Evolutionary conservation across 2,329 filamentous ascomycete species (phyloP), one percentile per base, ranked within the genome.

Genomic region (Zopfia rhizophila): DNA sequence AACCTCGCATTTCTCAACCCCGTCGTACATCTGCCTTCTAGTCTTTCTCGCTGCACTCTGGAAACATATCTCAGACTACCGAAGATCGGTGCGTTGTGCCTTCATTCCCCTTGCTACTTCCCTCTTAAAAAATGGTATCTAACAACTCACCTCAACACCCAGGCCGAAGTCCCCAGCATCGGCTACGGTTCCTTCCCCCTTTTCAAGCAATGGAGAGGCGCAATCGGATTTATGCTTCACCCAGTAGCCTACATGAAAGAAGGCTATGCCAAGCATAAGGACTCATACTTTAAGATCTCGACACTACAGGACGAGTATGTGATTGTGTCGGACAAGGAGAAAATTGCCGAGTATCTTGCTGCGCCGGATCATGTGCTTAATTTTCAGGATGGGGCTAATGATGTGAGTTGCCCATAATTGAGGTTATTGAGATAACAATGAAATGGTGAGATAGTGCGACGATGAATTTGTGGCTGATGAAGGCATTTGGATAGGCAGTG

Each of bases 291-390:
- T 19, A n/a, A 21, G n/a, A 37, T 44, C n/a, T n/a, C 40, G 14
- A 36, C 40, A 3, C 22, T 44, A 4, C 24, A 25, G 21, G 40
- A 36, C 22, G 40, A 44, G 24, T 37, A 27, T 23, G 5, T 44
- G 25, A 7, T 44, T 11, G 31, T 44, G 11, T 16, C 40, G n/a
- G 32, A 36, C 5, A 44, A 37, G 22, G 30, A 44, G 5, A 44
- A 44, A 22, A 21, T 37, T 24, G 24, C 19, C 12, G 30, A 44
- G 23, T 44, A 44, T 17, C 22, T 44, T 13, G 14, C 11, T 18
- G 40, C 40, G 13, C 40, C 40, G 13, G 40, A 44, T 22, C 7
- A 11, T 10, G 31, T 44, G 12, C 23, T 44, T n/a, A 44, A 29
- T 17, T 2, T 22, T 18, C 40, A 44, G 30, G 40, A 44, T 36